A percentile compares a stretch with the other conserved stretches of the same genome.
These are phyloP conservation scores for Blastocystis sp. DNA, from an alignment of 352 stramenopile species.

Conservation along the genomic window DNA sequence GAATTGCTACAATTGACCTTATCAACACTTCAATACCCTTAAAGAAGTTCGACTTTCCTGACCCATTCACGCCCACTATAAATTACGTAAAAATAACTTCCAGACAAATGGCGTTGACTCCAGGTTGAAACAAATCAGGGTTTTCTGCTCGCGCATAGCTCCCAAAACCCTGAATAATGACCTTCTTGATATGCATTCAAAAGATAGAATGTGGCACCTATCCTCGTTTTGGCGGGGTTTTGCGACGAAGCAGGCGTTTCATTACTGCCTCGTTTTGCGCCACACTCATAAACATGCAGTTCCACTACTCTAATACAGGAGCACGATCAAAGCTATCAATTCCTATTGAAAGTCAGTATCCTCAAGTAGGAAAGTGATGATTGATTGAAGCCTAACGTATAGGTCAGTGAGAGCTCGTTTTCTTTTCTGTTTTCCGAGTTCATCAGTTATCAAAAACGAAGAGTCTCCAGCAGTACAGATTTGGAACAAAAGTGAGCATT, in stretches of 20 bases:
- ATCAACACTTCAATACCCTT: constrained; percentile 68
- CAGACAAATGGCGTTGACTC: constrained; percentile 83
- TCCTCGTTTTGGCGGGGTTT: constrained; percentile 32
- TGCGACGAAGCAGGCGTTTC: constrained; percentile 50
- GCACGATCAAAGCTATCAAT: not conserved
- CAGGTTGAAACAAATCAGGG: constrained; percentile 71
- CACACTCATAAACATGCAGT: constrained; percentile 7
- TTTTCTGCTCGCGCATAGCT: constrained; percentile 81
- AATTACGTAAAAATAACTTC: not conserved
- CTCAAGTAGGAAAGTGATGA: not conserved
- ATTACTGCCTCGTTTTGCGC: not conserved
- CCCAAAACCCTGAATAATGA: constrained; percentile 85
- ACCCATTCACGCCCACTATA: constrained; percentile 87
- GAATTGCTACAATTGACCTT: constrained; percentile 75
- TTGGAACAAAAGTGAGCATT: constrained; percentile 28
- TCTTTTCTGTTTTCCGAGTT: constrained; percentile 60
- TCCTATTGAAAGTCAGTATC: not conserved
- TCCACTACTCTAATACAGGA: constrained; percentile 7
- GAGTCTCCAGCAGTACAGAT: constrained; percentile 43
- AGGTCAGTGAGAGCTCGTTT: constrained; percentile 50
- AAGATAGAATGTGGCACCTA: not conserved
- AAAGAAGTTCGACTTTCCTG: constrained; percentile 88
- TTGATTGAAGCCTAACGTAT: not conserved
- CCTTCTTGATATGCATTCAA: constrained; percentile 91
- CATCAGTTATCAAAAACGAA: constrained; percentile 47